Percentiles rank a stretch among this genome's conserved stretches.
These are phyloP conservation scores for Plectranthus barbatus DNA, from an alignment of 257 asterid species.

Conservation along the genomic window DNA sequence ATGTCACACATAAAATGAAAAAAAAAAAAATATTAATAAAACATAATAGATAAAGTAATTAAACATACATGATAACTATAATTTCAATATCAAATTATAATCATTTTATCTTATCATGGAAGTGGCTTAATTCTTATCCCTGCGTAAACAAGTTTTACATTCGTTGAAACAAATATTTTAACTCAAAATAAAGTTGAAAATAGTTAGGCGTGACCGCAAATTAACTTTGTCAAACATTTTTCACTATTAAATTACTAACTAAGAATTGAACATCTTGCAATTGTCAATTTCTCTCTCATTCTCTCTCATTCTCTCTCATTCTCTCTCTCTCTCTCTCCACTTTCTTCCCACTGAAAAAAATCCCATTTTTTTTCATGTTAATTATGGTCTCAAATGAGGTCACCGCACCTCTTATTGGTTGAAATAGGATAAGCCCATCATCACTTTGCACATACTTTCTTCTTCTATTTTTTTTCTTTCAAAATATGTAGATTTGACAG, in stretches of 20 bases:
- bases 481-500: not conserved
- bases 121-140: not conserved
- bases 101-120: too few relatives aligned
- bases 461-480: slow-evolving; percentile 2
- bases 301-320: too few relatives aligned
- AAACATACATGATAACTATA: too few relatives aligned
- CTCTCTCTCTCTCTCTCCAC: slow-evolving; percentile 46
- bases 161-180: not conserved
- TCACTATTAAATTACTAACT: not conserved
- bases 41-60: too few relatives aligned
- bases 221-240: too few relatives aligned
- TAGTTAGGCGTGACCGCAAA: not conserved
- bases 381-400: slow-evolving; percentile 18
- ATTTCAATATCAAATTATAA: not conserved
- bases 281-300: slow-evolving; percentile 11
- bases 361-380: slow-evolving; percentile 6
- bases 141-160: not conserved
- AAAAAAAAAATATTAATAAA: too few relatives aligned
- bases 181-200: too few relatives aligned
- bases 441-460: slow-evolving; percentile 19
- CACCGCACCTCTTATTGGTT: slow-evolving; percentile 35
- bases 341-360: slow-evolving; percentile 37
- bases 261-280: slow-evolving; percentile 12
- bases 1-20: too few relatives aligned
- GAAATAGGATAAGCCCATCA: slow-evolving; percentile 41